Percentiles rank a stretch among this genome's conserved stretches.
phyloP scores from a whole-genome alignment of 176 grass and related monocot species.

The Paspalum notatum region DNA sequence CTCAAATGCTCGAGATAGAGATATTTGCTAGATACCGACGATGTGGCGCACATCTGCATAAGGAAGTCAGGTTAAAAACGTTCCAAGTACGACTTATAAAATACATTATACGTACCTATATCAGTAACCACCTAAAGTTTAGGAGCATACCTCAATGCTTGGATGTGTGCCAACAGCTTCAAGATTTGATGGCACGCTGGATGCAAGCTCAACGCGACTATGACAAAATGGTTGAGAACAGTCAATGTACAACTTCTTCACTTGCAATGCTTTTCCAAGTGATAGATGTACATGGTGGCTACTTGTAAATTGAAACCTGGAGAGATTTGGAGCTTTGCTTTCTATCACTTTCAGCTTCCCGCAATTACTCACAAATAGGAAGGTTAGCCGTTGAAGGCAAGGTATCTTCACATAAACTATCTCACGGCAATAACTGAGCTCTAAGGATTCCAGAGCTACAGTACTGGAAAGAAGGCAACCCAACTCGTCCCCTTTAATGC shows the following conservation, averaged over 20 bases:
- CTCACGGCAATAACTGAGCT: background rate
- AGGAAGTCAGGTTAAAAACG: background rate
- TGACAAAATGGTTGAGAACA: background rate
- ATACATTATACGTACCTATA: background rate
- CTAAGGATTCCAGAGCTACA: background rate
- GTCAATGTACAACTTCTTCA: background rate
- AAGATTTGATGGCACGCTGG: background rate
- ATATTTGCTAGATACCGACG: background rate
- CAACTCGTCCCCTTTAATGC: background rate
- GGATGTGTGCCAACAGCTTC: background rate
- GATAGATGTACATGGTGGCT: background rate
- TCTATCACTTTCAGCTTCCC: background rate
- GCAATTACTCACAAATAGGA: background rate
- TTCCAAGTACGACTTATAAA: background rate
- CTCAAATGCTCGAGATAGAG: conserved; percentile 7
- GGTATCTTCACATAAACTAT: background rate
- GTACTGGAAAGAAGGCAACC: background rate
- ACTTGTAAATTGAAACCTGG: background rate
- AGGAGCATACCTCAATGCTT: background rate
- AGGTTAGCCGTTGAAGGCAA: background rate
- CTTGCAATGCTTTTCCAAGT: background rate
- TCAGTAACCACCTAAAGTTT: background rate
- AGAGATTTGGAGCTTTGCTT: background rate
- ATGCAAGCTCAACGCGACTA: background rate
- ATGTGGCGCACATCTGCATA: background rate